phyloP scores from a whole-genome alignment of 768 basidiomycete species.

The Mycena indigotica region DNA sequence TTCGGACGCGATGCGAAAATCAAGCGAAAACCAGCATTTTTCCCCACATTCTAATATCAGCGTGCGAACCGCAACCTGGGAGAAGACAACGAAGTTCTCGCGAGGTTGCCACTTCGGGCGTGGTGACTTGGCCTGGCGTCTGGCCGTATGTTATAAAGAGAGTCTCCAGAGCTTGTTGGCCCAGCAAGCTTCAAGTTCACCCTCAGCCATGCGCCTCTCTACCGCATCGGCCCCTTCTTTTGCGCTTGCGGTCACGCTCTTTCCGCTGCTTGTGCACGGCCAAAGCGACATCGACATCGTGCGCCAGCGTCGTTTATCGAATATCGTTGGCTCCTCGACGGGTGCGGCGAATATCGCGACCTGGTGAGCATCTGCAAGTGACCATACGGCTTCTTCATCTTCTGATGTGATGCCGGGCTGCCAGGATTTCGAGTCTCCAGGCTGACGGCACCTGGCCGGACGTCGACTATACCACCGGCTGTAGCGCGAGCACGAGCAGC shows the following conservation, averaged over 20 bases:
- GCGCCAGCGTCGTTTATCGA: conserved; percentile 38
- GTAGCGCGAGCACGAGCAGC: conserved; percentile 51
- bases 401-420: background rate
- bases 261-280: background rate
- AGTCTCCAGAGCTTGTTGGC: too few relatives aligned
- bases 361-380: conserved; percentile 31
- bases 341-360: conserved; percentile 39
- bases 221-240: background rate
- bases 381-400: background rate
- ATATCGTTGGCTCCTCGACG: conserved; percentile 43
- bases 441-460: conserved; percentile 47
- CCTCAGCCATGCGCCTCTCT: background rate
- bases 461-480: conserved; percentile 56
- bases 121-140: background rate
- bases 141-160: background rate
- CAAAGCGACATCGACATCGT: conserved; percentile 37
- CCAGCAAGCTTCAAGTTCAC: too few relatives aligned
- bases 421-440: conserved; percentile 35
- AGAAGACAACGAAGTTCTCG: background rate
- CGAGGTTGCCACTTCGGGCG: background rate
- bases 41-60: too few relatives aligned
- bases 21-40: too few relatives aligned
- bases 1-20: too few relatives aligned
- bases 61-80: too few relatives aligned
- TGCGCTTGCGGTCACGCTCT: background rate